phyloP scores from a whole-genome alignment of 1,284 basidiomycete species.

The Malassezia pachydermatis region DNA sequence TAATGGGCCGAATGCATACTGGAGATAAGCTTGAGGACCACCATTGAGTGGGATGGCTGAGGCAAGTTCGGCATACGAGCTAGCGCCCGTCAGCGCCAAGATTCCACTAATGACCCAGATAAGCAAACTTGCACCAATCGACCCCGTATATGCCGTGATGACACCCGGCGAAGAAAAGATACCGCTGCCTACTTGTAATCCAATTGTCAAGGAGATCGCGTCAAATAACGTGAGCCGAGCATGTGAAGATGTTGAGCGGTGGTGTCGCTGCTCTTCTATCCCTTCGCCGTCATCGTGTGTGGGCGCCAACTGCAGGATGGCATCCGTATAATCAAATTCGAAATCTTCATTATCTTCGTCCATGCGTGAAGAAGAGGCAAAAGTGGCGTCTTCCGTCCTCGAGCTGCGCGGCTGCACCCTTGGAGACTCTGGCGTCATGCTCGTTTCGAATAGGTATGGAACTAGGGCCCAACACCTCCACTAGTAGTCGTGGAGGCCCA shows the following conservation, averaged over 20 bases:
- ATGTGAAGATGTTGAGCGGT: not conserved
- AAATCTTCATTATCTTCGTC: too few relatives aligned
- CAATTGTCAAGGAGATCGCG: constrained; percentile 35
- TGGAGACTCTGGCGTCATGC: too few relatives aligned
- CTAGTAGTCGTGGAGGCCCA: too few relatives aligned
- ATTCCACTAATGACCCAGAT: constrained; percentile 40
- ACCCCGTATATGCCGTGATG: constrained; percentile 40
- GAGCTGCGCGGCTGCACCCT: too few relatives aligned
- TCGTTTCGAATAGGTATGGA: too few relatives aligned
- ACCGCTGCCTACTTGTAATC: constrained; percentile 33
- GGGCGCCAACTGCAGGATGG: not conserved
- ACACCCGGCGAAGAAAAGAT: constrained; percentile 47
- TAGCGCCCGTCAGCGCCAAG: constrained; percentile 49
- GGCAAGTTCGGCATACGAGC: constrained; percentile 61
- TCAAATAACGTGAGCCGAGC: not conserved
- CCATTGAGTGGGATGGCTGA: constrained; percentile 54
- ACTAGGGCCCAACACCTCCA: too few relatives aligned
- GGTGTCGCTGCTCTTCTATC: too few relatives aligned
- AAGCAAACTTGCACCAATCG: constrained; percentile 35
- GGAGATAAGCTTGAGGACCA: constrained; percentile 59
- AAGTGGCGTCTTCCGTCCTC: too few relatives aligned
- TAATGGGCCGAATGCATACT: constrained; percentile 62
- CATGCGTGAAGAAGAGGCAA: too few relatives aligned
- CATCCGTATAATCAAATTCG: not conserved
- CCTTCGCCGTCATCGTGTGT: constrained; percentile 6